Evolutionary conservation across 352 stramenopile genomes (phyloP).

Genomic region (Phytophthora hibernalis): DNA sequence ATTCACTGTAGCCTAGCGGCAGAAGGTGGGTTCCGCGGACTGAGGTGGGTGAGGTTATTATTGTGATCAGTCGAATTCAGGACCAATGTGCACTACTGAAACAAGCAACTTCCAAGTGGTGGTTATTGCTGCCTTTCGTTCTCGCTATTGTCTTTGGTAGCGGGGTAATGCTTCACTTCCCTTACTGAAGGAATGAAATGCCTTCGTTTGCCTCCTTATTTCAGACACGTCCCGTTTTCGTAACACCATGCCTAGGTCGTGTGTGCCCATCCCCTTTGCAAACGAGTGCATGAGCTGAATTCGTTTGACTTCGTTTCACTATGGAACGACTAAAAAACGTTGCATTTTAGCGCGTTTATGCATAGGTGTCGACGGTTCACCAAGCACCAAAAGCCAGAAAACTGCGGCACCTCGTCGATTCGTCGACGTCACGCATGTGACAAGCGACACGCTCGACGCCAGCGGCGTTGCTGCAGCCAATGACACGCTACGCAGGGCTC

Average conservation of each 20-base stretch:
- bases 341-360: neutral
- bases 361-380: constrained; percentile 11
- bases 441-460: constrained; percentile 13
- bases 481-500: constrained; percentile 1
- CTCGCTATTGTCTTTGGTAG: too few relatives aligned
- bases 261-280: neutral
- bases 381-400: constrained; percentile 30
- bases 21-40: too few relatives aligned
- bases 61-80: too few relatives aligned
- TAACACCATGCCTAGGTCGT: neutral
- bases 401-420: neutral
- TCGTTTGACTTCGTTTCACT: constrained; percentile 24
- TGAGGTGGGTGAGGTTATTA: too few relatives aligned
- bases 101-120: too few relatives aligned
- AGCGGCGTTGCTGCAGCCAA: constrained; percentile 5
- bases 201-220: neutral
- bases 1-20: too few relatives aligned
- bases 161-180: too few relatives aligned
- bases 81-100: too few relatives aligned
- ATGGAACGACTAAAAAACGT: constrained; percentile 12
- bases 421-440: constrained; percentile 23
- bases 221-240: neutral
- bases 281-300: neutral
- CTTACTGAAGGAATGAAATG: too few relatives aligned
- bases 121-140: too few relatives aligned